Evolutionary conservation across 78 protist species (phyloP).

Genomic region (Dictyostelium capitatum): DNA sequence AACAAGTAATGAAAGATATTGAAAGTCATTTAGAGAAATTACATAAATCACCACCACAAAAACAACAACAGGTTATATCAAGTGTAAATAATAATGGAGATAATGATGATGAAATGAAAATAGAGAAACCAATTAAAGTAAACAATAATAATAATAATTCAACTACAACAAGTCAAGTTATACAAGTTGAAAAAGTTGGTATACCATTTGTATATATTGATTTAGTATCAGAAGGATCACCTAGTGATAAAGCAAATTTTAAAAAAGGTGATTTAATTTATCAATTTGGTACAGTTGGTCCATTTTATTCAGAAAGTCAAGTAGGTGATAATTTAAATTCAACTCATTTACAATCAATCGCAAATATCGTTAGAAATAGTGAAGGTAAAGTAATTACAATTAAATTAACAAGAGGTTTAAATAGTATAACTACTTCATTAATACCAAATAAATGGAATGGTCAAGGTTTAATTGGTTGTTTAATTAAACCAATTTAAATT

Average conservation of each 20-base stretch:
- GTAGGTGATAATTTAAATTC: neutral
- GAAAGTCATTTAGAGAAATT: neutral
- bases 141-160: neutral
- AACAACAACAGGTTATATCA: neutral
- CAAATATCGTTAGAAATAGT: conserved; percentile 47
- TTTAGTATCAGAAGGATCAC: conserved; percentile 65
- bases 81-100: neutral
- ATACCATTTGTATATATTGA: conserved; percentile 72
- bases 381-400: conserved; percentile 37
- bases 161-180: neutral
- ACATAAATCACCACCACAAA: conserved; percentile 12
- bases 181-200: neutral
- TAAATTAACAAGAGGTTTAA: conserved; percentile 9
- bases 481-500: conserved; percentile 19
- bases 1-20: conserved; percentile 45
- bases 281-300: conserved; percentile 71
- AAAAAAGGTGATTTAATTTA: conserved; percentile 38
- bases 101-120: neutral
- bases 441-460: conserved; percentile 72
- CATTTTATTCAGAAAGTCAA: conserved; percentile 1
- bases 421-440: neutral
- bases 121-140: neutral
- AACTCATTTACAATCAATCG: conserved; percentile 44
- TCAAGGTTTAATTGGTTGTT: conserved; percentile 69
- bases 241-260: conserved; percentile 38